Evolutionary conservation across 2,329 filamentous ascomycete genomes (phyloP).

Genomic region (Periconia sp.): DNA sequence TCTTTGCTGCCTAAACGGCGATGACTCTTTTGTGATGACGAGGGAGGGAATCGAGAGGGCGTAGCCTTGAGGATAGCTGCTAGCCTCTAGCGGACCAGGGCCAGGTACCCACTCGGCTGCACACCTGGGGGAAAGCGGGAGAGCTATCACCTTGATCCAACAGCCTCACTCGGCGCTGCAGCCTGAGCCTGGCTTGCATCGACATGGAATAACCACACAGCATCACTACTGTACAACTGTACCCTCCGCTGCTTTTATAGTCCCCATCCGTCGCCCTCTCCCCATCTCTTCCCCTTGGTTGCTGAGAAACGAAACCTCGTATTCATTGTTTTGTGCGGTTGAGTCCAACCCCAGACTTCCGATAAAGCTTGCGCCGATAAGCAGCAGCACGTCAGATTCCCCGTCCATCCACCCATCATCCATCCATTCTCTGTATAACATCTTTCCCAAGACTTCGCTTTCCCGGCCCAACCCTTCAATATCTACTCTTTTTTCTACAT

Average conservation of each 20-base stretch:
- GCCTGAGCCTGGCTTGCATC: too few species aligned
- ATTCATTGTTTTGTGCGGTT: neutral
- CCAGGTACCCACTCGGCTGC: neutral
- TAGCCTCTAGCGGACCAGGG: too few species aligned
- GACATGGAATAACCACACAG: too few species aligned
- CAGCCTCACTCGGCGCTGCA: neutral
- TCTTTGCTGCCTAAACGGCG: too few species aligned
- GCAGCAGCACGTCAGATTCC: neutral
- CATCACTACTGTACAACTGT: too few species aligned
- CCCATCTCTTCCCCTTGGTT: neutral
- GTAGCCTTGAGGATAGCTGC: too few species aligned
- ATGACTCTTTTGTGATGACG: too few species aligned
- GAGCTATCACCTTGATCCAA: neutral
- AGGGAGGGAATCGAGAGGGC: too few species aligned
- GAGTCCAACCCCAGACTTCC: neutral
- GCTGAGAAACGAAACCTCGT: neutral
- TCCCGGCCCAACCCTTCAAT: too few species aligned
- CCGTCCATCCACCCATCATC: neutral
- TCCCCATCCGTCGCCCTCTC: neutral
- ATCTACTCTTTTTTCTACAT: neutral
- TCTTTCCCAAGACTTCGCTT: too few species aligned
- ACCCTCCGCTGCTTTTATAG: too few species aligned
- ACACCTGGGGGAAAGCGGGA: neutral
- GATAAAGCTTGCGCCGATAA: slow-evolving; percentile 7
- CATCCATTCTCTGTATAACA: neutral